Evolutionary conservation across 2,329 filamentous ascomycete species (phyloP), one percentile per base, ranked within the genome.

Genomic region (Neurospora sp.): DNA sequence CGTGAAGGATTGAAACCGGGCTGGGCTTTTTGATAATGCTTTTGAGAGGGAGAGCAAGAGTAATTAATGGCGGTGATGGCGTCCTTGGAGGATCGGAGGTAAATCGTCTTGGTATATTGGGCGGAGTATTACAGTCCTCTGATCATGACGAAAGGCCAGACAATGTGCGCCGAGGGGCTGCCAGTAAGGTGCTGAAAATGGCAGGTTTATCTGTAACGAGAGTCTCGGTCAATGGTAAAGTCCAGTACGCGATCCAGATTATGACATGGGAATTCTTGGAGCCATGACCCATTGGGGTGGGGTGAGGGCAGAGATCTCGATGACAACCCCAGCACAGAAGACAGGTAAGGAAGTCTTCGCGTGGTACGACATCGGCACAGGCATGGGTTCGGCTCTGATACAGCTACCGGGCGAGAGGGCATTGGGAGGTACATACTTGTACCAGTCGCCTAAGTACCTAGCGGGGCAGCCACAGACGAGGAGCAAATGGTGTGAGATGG

Each of bases 181-280:
- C 11, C n/a, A 39, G 43, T 37, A 41, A 37, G 38, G 37, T 67
- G 69, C 66, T 67, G 70, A 46, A 39, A 57, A 67, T 46, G 41
- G 43, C 66, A 67, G 62, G 67, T 70, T 57, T 68, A 69, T 69
- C 69, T 70, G 69, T 68, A 36, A 69, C 69, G 66, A 67, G 33
- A 68, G 52, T 52, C 33, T 36, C 17, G 68, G 72, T 75, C 73
- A 76, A 75, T 74, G 74, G 71, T 71, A 73, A 72, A 68, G 68
- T 71, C 69, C 46, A 70, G 72, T 33, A 72, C 69, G 69, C 69
- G 67, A 72, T 71, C 71, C 66, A 71, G 67, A 62, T 70, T 69
- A 70, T 66, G 71, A 71, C 71, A 74, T 74, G 74, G 73, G 71
- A 62, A 73, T 74, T 76, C 71, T 74, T 71, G 72, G 71, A 71